These are phyloP conservation scores for Cladobotryum protrusum DNA, from an alignment of 2,329 filamentous ascomycete genomes.

Conservation along the genomic window DNA sequence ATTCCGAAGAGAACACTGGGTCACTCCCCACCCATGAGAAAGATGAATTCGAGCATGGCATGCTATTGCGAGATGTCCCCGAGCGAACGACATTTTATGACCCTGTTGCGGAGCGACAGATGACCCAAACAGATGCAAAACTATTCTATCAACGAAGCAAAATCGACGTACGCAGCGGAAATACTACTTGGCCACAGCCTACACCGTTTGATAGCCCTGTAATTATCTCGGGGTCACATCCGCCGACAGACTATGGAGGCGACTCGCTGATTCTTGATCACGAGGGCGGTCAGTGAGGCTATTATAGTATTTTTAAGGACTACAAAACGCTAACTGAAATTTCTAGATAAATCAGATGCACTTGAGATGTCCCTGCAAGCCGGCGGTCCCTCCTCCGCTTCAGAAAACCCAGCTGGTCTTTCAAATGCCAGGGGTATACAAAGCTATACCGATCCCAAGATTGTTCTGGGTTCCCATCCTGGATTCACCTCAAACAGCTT, in stretches of 20 bases:
- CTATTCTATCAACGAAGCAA: constrained; percentile 91
- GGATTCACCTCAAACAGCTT: constrained; percentile 60
- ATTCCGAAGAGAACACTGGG: constrained; percentile 16
- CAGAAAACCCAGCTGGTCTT: background rate
- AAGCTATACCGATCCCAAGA: constrained; percentile 5
- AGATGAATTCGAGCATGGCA: constrained; percentile 43
- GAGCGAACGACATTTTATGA: constrained; percentile 85
- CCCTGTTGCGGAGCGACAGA: constrained; percentile 85
- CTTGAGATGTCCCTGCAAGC: constrained; percentile 3
- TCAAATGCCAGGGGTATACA: constrained; percentile 35
- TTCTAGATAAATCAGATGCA: constrained; percentile 12
- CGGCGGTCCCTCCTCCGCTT: constrained; percentile 1
- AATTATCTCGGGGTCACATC: constrained; percentile 30
- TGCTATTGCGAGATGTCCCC: constrained; percentile 55
- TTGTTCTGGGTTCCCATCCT: constrained; percentile 41
- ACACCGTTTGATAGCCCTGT: constrained; percentile 44
- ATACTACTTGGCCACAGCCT: constrained; percentile 33
- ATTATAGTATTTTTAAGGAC: background rate
- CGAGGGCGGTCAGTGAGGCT: constrained; percentile 18
- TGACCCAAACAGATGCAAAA: constrained; percentile 91
- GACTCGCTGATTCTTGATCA: constrained; percentile 29
- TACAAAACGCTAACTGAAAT: constrained; percentile 3
- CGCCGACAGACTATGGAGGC: constrained; percentile 30
- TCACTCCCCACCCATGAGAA: constrained; percentile 19
- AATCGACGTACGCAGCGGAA: constrained; percentile 44